Evolutionary conservation across 176 grass and related monocot species (phyloP).

Genomic region (Juncus inflexus): DNA sequence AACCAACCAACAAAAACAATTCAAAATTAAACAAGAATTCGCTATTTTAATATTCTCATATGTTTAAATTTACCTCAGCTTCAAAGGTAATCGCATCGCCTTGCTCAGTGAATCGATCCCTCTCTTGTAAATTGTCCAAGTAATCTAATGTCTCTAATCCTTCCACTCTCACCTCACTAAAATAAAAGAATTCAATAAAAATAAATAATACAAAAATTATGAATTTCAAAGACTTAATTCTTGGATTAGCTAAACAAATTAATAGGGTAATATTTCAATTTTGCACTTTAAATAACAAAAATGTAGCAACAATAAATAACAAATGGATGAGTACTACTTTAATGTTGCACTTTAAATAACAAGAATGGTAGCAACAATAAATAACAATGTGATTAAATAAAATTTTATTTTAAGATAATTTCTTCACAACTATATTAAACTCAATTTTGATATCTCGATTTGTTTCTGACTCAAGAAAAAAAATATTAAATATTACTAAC

Average conservation of each 20-base stretch:
- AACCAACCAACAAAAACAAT: too few species aligned
- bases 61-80: constrained; percentile 53
- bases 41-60: too few species aligned
- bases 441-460: too few species aligned
- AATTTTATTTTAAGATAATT: background rate
- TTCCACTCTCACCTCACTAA: constrained; percentile 93
- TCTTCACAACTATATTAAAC: too few species aligned
- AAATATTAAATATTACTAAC: too few species aligned
- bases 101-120: constrained; percentile 80
- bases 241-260: too few species aligned
- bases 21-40: background rate
- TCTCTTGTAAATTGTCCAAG: constrained; percentile 85
- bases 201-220: constrained; percentile 19
- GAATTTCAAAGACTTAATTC: background rate
- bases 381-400: constrained; percentile 16
- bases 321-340: too few species aligned
- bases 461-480: too few species aligned
- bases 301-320: too few species aligned
- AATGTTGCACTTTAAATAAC: constrained; percentile 29
- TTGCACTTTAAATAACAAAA: too few species aligned
- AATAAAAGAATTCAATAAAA: constrained; percentile 34
- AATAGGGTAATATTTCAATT: too few species aligned
- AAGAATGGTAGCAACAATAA: background rate
- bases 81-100: constrained; percentile 97
- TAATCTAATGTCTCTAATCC: constrained; percentile 96